Conservation (phyloP, 139 green algal genomes). For the Coccomyxa sp. region DNA sequence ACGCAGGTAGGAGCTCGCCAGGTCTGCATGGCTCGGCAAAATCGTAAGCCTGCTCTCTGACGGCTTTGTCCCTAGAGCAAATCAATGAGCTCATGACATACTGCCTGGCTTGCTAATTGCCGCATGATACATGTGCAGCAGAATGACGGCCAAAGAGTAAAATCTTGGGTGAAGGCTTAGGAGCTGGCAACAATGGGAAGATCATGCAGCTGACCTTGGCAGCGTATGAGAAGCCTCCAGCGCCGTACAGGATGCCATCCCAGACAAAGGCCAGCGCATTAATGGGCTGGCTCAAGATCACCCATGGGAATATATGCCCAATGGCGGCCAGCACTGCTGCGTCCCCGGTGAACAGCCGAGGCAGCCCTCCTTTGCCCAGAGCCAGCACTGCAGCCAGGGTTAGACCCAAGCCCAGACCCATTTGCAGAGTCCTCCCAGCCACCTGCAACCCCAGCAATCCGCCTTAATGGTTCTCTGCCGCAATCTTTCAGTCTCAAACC, state of each 20-base stretch:
- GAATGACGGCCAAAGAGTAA: constrained; percentile 37
- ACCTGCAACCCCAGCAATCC: constrained; percentile 16
- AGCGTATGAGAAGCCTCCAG: not conserved
- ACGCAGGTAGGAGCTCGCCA: no score
- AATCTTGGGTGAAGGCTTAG: no score
- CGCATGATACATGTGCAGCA: no score
- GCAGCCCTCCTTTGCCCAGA: not conserved
- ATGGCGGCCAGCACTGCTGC: constrained; percentile 38
- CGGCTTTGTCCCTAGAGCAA: no score
- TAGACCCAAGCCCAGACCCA: constrained; percentile 40
- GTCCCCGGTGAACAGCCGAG: constrained; percentile 51
- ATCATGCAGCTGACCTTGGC: not conserved
- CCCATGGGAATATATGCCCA: constrained; percentile 27
- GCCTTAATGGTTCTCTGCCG: no score
- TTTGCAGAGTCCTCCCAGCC: constrained; percentile 15
- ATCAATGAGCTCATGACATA: no score
- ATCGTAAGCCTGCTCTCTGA: no score
- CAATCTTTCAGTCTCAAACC: no score
- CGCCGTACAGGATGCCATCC: constrained; percentile 41
- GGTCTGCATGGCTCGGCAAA: no score
- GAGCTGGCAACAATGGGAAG: no score
- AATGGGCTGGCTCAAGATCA: constrained; percentile 46
- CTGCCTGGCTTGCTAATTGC: no score
- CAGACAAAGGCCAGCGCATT: constrained; percentile 56
- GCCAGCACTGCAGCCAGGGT: constrained; percentile 30